Base-by-base conservation (phyloP, 2,329 filamentous ascomycete species). In the Albophoma yamanashiensis region DNA sequence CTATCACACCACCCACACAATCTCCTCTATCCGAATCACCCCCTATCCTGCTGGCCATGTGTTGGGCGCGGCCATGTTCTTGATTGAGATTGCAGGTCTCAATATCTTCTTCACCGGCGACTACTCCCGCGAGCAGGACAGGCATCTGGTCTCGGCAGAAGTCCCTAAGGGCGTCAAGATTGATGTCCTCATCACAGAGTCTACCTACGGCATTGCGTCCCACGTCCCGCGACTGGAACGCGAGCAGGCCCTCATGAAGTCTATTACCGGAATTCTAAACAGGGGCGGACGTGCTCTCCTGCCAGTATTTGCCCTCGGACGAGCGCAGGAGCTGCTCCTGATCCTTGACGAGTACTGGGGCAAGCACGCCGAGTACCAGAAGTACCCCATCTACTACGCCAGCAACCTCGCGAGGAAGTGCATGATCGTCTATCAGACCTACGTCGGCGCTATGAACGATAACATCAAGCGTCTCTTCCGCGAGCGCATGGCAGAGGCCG, bases 371-470 rank as follows among this genome's bases (percentile, higher is more conserved):
- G 92, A 97, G 67, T 91, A 88, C 65, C 92, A 96, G 65, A 92
- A 90, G 65, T 88, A 89, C 42, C 94, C 94, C 6, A 97, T 99
- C 63, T 99, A 97, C 78, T 99, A 97, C 73, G 95, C 95, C 59
- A 94, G 91, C 68, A 96, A 96, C 68, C 84, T 97, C 50, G 94
- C 94, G 1, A 82, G 93, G 63, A 94, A 96, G 74, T 99, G 94
- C 76, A 99, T 99, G 94, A 85, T 97, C 38, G 92, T 97, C 4
- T 99, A 99, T 71, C 94, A 97, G 73, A 99, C 94, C 1, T 99
- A 97, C 69, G 91, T 97, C 56, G 91, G 92, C 56, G 92, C 92
- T 59, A 99, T 99, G 94, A 99, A 99, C 72, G 93, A 97, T 70
- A 97, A 97, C 68, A 97, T 99, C 78, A 97, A 96, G 73, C 85